A percentile compares a stretch with the other conserved stretches of the same genome.
phyloP scores from a whole-genome alignment of 257 asterid genomes.

The Solanum chiquidenum region DNA sequence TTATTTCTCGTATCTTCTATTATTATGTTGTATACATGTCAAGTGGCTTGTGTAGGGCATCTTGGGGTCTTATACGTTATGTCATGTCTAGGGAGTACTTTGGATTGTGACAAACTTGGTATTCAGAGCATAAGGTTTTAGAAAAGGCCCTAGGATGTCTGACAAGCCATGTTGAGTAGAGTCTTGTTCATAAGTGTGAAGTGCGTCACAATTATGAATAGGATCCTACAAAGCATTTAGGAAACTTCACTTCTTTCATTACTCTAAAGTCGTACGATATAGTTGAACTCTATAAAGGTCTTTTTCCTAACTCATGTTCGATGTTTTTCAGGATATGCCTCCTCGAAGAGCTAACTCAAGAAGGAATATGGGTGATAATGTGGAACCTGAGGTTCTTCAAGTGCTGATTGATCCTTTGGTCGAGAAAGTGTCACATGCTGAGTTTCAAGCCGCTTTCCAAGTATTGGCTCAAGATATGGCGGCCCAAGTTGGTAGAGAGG shows the following conservation, averaged over 20 bases:
- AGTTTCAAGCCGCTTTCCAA: background rate
- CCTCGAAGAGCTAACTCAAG: background rate
- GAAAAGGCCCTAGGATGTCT: background rate
- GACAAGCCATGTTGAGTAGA: background rate
- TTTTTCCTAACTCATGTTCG: background rate
- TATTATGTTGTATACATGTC: background rate
- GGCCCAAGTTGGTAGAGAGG: background rate
- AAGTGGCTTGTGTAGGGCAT: background rate
- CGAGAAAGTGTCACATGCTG: background rate
- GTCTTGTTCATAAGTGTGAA: background rate
- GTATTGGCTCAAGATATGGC: no score
- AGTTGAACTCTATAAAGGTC: background rate
- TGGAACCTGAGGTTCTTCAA: background rate
- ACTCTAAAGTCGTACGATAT: background rate
- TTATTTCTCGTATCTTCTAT: background rate
- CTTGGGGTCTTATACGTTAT: no score
- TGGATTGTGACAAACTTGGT: background rate
- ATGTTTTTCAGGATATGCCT: background rate
- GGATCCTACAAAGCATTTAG: background rate
- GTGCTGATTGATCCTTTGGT: background rate
- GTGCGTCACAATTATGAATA: background rate
- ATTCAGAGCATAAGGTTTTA: no score
- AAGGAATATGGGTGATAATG: background rate
- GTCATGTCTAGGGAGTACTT: background rate
- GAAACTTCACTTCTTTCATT: background rate